A percentile compares a stretch with the other conserved stretches of the same genome.
These are phyloP conservation scores for Skeletonema marinoi DNA, from an alignment of 108 stramenopile genomes.

Conservation along the genomic window DNA sequence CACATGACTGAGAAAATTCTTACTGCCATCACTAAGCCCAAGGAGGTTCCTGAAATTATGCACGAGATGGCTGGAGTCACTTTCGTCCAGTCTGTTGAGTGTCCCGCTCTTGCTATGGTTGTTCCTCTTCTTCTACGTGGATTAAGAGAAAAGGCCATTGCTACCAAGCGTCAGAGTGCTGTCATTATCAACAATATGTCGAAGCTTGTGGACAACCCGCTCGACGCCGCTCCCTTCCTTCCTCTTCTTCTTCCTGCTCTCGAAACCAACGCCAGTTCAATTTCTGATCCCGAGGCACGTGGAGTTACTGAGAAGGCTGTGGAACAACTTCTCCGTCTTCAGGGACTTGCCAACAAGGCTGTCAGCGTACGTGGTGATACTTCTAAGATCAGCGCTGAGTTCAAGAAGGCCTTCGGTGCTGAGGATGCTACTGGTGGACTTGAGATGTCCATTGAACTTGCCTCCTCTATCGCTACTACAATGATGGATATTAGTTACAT, in stretches of 20 bases:
- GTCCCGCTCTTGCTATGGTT: constrained; percentile 97
- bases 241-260: constrained; percentile 94
- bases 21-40: constrained; percentile 92
- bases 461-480: constrained; percentile 76
- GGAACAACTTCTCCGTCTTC: constrained; percentile 80
- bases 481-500: constrained; percentile 92
- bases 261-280: constrained; percentile 90
- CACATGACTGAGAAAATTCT: constrained; percentile 97
- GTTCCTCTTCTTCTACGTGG: constrained; percentile 98
- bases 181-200: constrained; percentile 99
- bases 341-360: constrained; percentile 87
- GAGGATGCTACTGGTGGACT: constrained; percentile 58
- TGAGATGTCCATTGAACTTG: constrained; percentile 61
- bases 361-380: constrained; percentile 81
- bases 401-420: constrained; percentile 66
- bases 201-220: constrained; percentile 96
- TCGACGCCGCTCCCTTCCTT: constrained; percentile 97
- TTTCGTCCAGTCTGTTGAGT: constrained; percentile 98
- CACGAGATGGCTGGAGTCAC: constrained; percentile 95
- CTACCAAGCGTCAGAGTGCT: constrained; percentile 97
- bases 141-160: constrained; percentile 88
- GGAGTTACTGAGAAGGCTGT: constrained; percentile 89
- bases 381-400: constrained; percentile 70
- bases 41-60: constrained; percentile 96
- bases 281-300: constrained; percentile 96